Percentiles rank a stretch among this genome's conserved stretches.
These are phyloP conservation scores for Apiospora saccharicola DNA, from an alignment of 2,329 filamentous ascomycete genomes.

Conservation along the genomic window DNA sequence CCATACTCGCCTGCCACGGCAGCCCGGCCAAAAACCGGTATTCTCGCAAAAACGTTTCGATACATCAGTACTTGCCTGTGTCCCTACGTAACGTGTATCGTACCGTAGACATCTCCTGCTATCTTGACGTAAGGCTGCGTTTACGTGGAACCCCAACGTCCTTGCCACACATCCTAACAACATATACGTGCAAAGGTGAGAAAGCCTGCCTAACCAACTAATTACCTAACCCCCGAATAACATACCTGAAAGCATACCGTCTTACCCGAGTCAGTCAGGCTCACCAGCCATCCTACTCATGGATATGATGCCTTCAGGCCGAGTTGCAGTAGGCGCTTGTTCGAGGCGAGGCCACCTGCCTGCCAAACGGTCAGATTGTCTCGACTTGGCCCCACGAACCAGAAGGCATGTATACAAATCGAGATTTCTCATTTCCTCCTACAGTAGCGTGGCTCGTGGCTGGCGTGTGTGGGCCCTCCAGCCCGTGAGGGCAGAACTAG, in stretches of 20 bases:
- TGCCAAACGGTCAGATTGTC: not conserved
- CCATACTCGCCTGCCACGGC: not conserved
- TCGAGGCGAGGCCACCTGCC: not conserved
- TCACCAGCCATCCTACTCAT: not conserved
- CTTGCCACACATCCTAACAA: not conserved
- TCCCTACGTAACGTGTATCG: not conserved
- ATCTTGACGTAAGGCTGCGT: not conserved
- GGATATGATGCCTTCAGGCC: not conserved
- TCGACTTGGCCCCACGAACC: conserved; percentile 2
- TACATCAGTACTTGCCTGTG: not conserved
- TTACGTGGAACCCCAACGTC: conserved; percentile 9
- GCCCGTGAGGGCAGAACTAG: not conserved
- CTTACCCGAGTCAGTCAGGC: not conserved
- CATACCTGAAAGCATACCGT: not conserved
- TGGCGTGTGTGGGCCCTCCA: conserved; percentile 2
- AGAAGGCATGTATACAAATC: not conserved
- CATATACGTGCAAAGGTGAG: not conserved
- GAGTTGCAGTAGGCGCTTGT: not conserved
- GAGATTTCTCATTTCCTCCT: not conserved
- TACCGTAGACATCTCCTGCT: not conserved
- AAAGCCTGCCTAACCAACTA: not conserved
- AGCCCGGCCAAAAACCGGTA: not conserved
- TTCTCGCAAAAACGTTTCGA: not conserved
- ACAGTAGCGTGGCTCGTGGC: not conserved
- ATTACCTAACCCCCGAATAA: not conserved